Evolutionary conservation across 345 rosid genomes (phyloP).

Genomic region (Salix brachista): DNA sequence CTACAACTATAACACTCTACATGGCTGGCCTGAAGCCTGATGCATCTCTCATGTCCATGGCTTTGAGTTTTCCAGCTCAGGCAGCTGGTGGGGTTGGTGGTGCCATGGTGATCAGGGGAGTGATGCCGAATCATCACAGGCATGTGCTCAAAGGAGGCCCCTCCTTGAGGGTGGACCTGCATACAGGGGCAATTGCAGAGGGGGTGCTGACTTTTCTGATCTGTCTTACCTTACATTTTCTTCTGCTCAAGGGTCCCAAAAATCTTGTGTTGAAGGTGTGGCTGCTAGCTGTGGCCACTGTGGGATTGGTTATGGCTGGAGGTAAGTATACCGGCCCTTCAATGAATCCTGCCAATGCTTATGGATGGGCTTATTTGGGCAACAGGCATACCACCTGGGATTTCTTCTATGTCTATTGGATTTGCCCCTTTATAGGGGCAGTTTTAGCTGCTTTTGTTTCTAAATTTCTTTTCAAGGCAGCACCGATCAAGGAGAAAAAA

Average conservation of each 20-base stretch:
- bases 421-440: constrained; percentile 24
- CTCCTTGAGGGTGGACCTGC: constrained; percentile 22
- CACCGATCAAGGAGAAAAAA: constrained; percentile 17
- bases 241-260: constrained; percentile 15
- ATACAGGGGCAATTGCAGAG: constrained; percentile 23
- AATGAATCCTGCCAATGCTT: constrained; percentile 26
- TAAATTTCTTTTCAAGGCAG: constrained; percentile 7
- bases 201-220: constrained; percentile 15
- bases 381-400: constrained; percentile 26
- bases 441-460: constrained; percentile 18
- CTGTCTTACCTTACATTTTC: not conserved
- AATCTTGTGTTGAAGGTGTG: constrained; percentile 11
- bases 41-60: constrained; percentile 31
- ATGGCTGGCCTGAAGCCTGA: constrained; percentile 28
- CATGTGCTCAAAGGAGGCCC: constrained; percentile 19
- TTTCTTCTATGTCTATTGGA: constrained; percentile 25
- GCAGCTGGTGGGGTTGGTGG: constrained; percentile 18
- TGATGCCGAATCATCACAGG: constrained; percentile 14
- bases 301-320: constrained; percentile 10
- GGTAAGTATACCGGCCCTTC: constrained; percentile 20
- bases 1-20: constrained; percentile 14
- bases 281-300: constrained; percentile 3
- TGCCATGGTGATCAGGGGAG: constrained; percentile 11
- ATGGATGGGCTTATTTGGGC: constrained; percentile 24
- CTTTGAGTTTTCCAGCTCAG: constrained; percentile 36